A percentile compares a stretch with the other conserved stretches of the same genome.
phyloP scores from a whole-genome alignment of 805 yeast species.

The Candida ipomoeae region DNA sequence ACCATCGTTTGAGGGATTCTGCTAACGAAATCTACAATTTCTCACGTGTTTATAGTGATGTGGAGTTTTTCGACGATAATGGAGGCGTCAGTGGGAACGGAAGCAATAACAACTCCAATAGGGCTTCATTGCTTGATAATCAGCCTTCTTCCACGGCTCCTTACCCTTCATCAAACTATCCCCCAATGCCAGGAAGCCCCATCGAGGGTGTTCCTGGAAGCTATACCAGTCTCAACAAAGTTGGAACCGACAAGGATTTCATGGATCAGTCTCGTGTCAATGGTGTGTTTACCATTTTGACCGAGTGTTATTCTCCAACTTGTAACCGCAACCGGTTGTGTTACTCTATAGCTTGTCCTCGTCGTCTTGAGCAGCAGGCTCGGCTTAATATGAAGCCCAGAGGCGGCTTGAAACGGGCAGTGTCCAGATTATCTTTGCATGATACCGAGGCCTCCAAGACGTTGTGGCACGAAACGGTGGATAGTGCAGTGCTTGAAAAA shows the following conservation, averaged over 20 bases:
- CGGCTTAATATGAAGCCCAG: conserved; percentile 83
- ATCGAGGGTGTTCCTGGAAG: conserved; percentile 14
- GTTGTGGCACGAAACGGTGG: conserved; percentile 91
- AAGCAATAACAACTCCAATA: conserved; percentile 22
- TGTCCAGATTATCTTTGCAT: conserved; percentile 60
- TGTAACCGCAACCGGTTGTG: conserved; percentile 86
- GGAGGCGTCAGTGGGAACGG: conserved; percentile 16
- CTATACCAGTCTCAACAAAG: conserved; percentile 15
- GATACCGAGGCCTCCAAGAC: conserved; percentile 73
- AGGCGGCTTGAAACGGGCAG: conserved; percentile 78
- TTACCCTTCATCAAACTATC: conserved; percentile 18
- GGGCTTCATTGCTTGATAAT: conserved; percentile 25
- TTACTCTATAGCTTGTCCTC: conserved; percentile 94
- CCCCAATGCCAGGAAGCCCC: conserved; percentile 17
- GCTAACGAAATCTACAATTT: conserved; percentile 84
- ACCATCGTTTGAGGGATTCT: conserved; percentile 87
- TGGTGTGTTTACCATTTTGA: conserved; percentile 88
- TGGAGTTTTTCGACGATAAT: conserved; percentile 37
- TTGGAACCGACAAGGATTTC: conserved; percentile 13
- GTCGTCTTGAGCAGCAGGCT: conserved; percentile 93
- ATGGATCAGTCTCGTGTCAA: conserved; percentile 48
- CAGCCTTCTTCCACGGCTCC: conserved; percentile 19
- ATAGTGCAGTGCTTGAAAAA: conserved; percentile 69
- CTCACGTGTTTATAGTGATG: conserved; percentile 49
- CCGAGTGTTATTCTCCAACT: conserved; percentile 96